These are phyloP conservation scores for Ustilago bromivora DNA, from an alignment of 1,284 basidiomycete species.

Conservation along the genomic window DNA sequence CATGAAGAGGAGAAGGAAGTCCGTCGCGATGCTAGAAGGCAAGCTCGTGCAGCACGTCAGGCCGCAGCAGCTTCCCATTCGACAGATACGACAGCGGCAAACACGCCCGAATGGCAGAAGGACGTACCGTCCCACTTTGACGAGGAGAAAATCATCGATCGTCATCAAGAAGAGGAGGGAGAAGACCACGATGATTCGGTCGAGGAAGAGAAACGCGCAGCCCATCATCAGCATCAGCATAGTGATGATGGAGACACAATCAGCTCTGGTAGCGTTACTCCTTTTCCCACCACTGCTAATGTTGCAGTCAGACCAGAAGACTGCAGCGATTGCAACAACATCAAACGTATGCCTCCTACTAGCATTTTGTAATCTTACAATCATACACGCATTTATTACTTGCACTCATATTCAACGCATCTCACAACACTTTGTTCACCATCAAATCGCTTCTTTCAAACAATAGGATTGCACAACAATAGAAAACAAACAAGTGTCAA, in stretches of 20 bases:
- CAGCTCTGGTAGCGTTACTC: slow-evolving; percentile 27
- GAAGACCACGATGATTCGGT: slow-evolving; percentile 6
- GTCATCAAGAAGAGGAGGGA: not conserved
- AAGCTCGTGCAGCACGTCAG: slow-evolving; percentile 17
- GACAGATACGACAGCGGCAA: not conserved
- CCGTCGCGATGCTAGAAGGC: slow-evolving; percentile 29
- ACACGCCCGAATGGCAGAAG: slow-evolving; percentile 2
- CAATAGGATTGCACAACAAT: not conserved
- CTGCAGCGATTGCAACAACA: slow-evolving; percentile 37
- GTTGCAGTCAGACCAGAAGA: slow-evolving; percentile 16
- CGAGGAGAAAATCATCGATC: slow-evolving; percentile 30
- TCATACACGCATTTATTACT: not conserved
- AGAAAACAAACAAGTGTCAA: not conserved
- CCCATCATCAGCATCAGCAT: not conserved
- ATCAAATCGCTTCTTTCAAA: not conserved
- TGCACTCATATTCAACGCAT: not conserved
- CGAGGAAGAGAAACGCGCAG: slow-evolving; percentile 3
- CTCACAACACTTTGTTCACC: not conserved
- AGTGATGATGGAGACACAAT: slow-evolving; percentile 12
- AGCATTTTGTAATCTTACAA: slow-evolving; percentile 30
- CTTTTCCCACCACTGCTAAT: slow-evolving; percentile 4
- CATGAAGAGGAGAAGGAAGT: slow-evolving; percentile 28
- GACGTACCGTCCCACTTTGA: slow-evolving; percentile 5
- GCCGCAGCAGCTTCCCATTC: slow-evolving; percentile 2
- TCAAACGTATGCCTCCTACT: slow-evolving; percentile 35